phyloP scores from a whole-genome alignment of 2,329 filamentous ascomycete species.

The Aureobasidium vineae region DNA sequence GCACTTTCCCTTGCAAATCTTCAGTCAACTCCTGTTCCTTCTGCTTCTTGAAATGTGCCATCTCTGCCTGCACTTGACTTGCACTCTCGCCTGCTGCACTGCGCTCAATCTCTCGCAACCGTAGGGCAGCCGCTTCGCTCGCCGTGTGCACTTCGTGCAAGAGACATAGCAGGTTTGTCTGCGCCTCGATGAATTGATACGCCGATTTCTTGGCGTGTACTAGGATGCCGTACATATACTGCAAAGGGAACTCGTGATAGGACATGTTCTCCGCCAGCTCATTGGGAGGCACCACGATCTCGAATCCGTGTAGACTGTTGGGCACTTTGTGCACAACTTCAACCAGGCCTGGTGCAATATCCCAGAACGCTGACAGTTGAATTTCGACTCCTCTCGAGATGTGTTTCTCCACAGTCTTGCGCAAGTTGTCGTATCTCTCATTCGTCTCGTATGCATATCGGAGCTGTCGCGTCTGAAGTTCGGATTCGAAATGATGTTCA shows the following conservation, averaged over 20 bases:
- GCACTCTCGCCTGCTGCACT: slow-evolving; percentile 42
- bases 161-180: slow-evolving; percentile 86
- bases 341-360: slow-evolving; percentile 82
- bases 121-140: slow-evolving; percentile 66
- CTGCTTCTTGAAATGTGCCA: slow-evolving; percentile 58
- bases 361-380: slow-evolving; percentile 95
- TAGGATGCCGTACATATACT: slow-evolving; percentile 85
- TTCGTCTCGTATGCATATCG: slow-evolving; percentile 70
- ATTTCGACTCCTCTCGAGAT: slow-evolving; percentile 85
- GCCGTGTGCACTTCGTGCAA: slow-evolving; percentile 86
- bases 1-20: slow-evolving; percentile 90
- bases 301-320: slow-evolving; percentile 53
- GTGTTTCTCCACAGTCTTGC: slow-evolving; percentile 75
- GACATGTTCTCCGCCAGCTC: slow-evolving; percentile 85
- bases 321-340: slow-evolving; percentile 80
- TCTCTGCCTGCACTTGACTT: slow-evolving; percentile 47
- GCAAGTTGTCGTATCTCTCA: slow-evolving; percentile 71
- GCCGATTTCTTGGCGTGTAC: slow-evolving; percentile 87
- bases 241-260: slow-evolving; percentile 76
- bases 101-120: slow-evolving; percentile 65
- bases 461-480: slow-evolving; percentile 65
- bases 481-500: slow-evolving; percentile 78
- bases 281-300: slow-evolving; percentile 70
- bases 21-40: slow-evolving; percentile 73
- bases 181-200: slow-evolving; percentile 94